These are phyloP conservation scores for Schizonepeta tenuifolia DNA, from an alignment of 257 asterid genomes.

Conservation along the genomic window DNA sequence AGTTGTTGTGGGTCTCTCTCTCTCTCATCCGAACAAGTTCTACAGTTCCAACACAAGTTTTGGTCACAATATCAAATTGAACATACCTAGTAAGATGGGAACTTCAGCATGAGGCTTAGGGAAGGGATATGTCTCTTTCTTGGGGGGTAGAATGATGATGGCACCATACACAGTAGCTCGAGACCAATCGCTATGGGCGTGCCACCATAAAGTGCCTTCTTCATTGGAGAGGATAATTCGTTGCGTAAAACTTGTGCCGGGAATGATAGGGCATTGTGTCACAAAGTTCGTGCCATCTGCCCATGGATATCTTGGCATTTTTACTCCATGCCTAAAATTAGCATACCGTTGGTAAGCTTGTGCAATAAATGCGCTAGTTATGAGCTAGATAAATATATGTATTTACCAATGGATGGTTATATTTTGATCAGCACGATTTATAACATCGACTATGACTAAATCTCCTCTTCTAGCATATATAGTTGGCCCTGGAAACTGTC, in stretches of 20 bases:
- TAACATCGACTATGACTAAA: background rate
- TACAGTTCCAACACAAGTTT: no score
- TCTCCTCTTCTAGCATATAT: background rate
- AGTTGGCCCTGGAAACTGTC: background rate
- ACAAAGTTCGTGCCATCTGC: background rate
- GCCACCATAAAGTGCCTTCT: constrained; percentile 45
- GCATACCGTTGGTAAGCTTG: no score
- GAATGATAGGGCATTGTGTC: background rate
- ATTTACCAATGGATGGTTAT: background rate
- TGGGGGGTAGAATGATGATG: constrained; percentile 37
- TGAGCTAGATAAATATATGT: no score
- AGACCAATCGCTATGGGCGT: constrained; percentile 38
- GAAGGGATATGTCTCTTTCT: constrained; percentile 40
- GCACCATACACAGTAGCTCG: constrained; percentile 57
- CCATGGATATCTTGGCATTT: background rate
- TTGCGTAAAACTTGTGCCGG: constrained; percentile 35
- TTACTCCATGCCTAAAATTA: background rate
- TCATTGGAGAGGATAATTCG: constrained; percentile 43
- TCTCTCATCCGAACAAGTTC: no score
- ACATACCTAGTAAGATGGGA: constrained; percentile 51
- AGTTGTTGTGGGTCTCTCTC: no score
- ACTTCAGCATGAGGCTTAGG: constrained; percentile 44
- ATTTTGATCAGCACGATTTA: background rate
- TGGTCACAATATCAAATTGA: no score
- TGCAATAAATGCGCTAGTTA: no score